Percentiles rank a stretch among this genome's conserved stretches.
Conservation (phyloP, 345 rosid genomes). For the Hevea brasiliensis region DNA sequence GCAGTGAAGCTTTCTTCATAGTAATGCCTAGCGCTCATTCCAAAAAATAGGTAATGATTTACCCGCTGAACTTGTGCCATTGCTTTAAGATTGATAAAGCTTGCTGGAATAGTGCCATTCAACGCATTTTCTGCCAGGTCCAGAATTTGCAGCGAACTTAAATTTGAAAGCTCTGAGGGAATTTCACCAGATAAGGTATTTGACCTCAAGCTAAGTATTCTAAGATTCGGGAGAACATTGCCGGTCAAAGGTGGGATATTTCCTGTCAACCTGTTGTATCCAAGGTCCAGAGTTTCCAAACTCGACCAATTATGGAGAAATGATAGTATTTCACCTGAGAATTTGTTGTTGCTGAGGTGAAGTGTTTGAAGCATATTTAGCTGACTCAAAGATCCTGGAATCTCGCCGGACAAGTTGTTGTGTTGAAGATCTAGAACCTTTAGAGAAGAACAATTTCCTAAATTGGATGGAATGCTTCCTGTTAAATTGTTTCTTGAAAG, state of each 20-base stretch:
- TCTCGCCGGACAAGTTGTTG: constrained; percentile 6
- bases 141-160: constrained; percentile 40
- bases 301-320: constrained; percentile 21
- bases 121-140: constrained; percentile 43
- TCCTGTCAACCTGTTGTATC: constrained; percentile 36
- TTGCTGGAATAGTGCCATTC: constrained; percentile 35
- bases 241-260: constrained; percentile 35
- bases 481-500: constrained; percentile 13
- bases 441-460: constrained; percentile 9
- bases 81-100: constrained; percentile 38
- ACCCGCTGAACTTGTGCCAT: constrained; percentile 27
- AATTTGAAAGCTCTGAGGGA: not conserved
- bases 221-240: not conserved
- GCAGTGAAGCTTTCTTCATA: constrained; percentile 34
- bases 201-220: constrained; percentile 16
- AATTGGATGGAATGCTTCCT: constrained; percentile 11
- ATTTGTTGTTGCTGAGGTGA: constrained; percentile 5
- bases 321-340: constrained; percentile 10
- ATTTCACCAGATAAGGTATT: constrained; percentile 13
- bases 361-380: constrained; percentile 6
- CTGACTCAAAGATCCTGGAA: constrained; percentile 10
- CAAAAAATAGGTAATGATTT: constrained; percentile 31
- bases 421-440: constrained; percentile 7
- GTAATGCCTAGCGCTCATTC: constrained; percentile 19
- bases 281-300: constrained; percentile 37